Conservation (phyloP, 805 yeast species). For the Teunomyces barrocoloradensis region DNA sequence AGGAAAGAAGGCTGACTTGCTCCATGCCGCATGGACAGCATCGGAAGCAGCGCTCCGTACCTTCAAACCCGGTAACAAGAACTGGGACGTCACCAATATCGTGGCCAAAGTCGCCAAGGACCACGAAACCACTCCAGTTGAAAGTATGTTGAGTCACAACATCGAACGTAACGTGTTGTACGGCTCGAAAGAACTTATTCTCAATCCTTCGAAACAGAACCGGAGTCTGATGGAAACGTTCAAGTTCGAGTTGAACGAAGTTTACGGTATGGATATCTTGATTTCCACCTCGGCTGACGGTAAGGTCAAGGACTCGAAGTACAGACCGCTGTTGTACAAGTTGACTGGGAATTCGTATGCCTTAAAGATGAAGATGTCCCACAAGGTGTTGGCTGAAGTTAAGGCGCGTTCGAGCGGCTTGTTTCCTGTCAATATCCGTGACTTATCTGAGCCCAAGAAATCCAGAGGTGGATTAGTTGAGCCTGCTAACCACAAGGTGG, state of each 20-base stretch:
- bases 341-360: constrained; percentile 66
- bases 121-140: constrained; percentile 60
- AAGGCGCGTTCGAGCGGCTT: constrained; percentile 58
- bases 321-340: constrained; percentile 68
- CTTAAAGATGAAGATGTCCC: constrained; percentile 69
- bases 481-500: constrained; percentile 63
- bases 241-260: constrained; percentile 72
- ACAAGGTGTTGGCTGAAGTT: constrained; percentile 62
- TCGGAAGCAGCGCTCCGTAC: constrained; percentile 75
- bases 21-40: constrained; percentile 74
- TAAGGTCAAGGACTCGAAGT: constrained; percentile 57
- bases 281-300: constrained; percentile 65
- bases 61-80: constrained; percentile 63
- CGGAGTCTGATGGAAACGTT: constrained; percentile 58
- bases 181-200: constrained; percentile 72
- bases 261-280: constrained; percentile 71
- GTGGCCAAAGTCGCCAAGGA: constrained; percentile 61
- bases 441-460: constrained; percentile 65
- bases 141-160: constrained; percentile 75
- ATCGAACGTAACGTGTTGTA: constrained; percentile 64
- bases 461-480: constrained; percentile 74
- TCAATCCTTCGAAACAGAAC: constrained; percentile 71
- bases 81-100: constrained; percentile 70
- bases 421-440: constrained; percentile 68
- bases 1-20: constrained; percentile 63